Base-by-base conservation (phyloP, 225 moss, liverwort and hornwort genomes). In the Physcomitrium patens region DNA sequence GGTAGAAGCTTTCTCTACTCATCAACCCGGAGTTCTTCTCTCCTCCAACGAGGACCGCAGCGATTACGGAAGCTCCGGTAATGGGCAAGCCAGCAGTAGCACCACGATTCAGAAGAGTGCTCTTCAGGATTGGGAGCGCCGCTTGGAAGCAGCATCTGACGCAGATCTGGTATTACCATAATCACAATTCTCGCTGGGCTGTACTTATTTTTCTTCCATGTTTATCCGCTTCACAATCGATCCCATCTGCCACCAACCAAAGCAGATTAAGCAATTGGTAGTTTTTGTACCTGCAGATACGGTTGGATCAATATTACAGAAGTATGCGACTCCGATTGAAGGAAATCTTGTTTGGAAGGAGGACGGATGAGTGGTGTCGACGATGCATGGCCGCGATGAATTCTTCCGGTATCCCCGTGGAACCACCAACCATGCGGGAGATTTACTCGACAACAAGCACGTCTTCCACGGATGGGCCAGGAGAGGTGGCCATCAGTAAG, bases 321-420 rank as follows among this genome's bases (percentile, higher is more conserved):
- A 67, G 57, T 10, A 83, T 83, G 83, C 79, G 83, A 37, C 71
- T 61, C 60, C 72, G 68, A 12, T 7, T 83, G 17, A 83, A 83
- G 61, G 83, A 83, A 42, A 66, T 72, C 1, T 1, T 76, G 7
- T 83, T 79, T 15, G 79, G 79, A 66, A 72, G 83, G 31, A 83
- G 76, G 57, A 83, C 79, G 83, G 83, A 83, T 27, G 83, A 79
- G 66, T 83, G 83, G 83, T 79, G 79, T 68, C 83, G 79, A 15
- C 77, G 84, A 23, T 78, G 78, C 74, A 75, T 71, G 77, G 77
- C 78, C 3, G 71, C 74, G 14, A 62, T 79, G 19, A 60, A 67
- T 42, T 62, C 79, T 31, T 73, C 82, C 12, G 63, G 66, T n/a
- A 59, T 75, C 24, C 59, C 55, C 2, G 37, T 77, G 5, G 84